Percentiles rank a stretch among this genome's conserved stretches.
Conservation (phyloP, 2,329 filamentous ascomycete species). For the Diatrype stigma region DNA sequence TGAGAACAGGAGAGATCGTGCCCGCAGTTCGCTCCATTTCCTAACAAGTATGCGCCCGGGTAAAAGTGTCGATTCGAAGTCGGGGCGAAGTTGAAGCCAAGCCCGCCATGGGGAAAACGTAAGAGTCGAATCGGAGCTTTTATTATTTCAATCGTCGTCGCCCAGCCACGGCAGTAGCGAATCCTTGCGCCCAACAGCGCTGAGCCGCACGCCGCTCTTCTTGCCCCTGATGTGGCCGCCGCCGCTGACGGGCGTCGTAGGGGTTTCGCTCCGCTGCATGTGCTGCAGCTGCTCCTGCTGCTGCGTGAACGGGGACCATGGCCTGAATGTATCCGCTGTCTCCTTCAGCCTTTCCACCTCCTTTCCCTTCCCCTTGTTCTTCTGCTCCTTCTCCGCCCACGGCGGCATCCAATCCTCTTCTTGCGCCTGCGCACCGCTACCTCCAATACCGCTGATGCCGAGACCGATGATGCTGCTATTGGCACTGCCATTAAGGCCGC, state of each 20-base stretch:
- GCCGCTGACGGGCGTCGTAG: constrained; percentile 9
- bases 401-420: too few relatives aligned
- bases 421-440: too few relatives aligned
- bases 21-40: background rate
- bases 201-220: constrained; percentile 39
- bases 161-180: constrained; percentile 35
- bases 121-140: constrained; percentile 20
- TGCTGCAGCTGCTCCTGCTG: too few relatives aligned
- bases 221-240: constrained; percentile 19
- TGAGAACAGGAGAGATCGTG: too few relatives aligned
- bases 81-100: background rate
- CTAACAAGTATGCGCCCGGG: too few relatives aligned
- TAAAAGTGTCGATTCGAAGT: too few relatives aligned
- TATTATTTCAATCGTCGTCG: constrained; percentile 35
- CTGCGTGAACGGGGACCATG: too few relatives aligned
- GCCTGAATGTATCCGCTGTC: constrained; percentile 21
- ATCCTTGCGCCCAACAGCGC: constrained; percentile 32
- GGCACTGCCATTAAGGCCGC: too few relatives aligned
- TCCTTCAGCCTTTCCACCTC: constrained; percentile 35
- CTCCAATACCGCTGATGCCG: too few relatives aligned
- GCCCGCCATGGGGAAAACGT: constrained; percentile 4
- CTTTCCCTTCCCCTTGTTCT: constrained; percentile 6
- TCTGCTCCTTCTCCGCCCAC: background rate
- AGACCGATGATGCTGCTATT: too few relatives aligned
- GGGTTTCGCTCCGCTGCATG: too few relatives aligned